Percentiles rank a stretch among this genome's conserved stretches.
Evolutionary conservation across 179 eudicot species (phyloP).

Genomic region (Patellifolia procumbens): DNA sequence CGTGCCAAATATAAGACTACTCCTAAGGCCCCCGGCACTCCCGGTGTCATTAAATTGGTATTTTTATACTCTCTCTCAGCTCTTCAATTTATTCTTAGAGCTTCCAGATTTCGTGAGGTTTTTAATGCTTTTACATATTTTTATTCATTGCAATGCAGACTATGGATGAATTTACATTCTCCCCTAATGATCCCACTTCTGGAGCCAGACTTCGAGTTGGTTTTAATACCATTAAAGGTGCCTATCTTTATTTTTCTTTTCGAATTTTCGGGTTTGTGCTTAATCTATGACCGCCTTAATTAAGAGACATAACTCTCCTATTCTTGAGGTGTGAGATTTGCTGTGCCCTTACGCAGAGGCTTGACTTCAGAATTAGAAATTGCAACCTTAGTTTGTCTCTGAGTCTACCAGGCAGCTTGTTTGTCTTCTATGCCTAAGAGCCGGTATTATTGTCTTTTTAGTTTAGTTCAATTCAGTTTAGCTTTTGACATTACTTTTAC

Average conservation of each 20-base stretch:
- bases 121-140: background rate
- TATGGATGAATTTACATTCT: constrained; percentile 54
- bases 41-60: constrained; percentile 73
- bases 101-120: background rate
- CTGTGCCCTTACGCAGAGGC: background rate
- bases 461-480: too few species aligned
- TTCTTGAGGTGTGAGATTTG: too few species aligned
- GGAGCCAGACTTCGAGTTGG: constrained; percentile 44
- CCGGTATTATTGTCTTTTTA: too few species aligned
- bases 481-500: too few species aligned
- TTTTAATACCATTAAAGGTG: constrained; percentile 68
- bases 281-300: background rate
- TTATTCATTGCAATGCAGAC: constrained; percentile 46
- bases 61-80: background rate
- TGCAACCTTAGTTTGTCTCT: background rate
- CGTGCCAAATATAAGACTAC: constrained; percentile 70
- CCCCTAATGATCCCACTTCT: constrained; percentile 60
- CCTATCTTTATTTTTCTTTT: too few species aligned
- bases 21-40: constrained; percentile 62
- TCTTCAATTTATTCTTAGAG: background rate
- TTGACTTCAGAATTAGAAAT: background rate
- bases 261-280: too few species aligned
- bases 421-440: background rate
- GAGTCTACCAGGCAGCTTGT: background rate
- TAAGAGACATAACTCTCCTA: background rate